phyloP scores from a whole-genome alignment of 352 stramenopile genomes.

The Thraustotheca clavata region DNA sequence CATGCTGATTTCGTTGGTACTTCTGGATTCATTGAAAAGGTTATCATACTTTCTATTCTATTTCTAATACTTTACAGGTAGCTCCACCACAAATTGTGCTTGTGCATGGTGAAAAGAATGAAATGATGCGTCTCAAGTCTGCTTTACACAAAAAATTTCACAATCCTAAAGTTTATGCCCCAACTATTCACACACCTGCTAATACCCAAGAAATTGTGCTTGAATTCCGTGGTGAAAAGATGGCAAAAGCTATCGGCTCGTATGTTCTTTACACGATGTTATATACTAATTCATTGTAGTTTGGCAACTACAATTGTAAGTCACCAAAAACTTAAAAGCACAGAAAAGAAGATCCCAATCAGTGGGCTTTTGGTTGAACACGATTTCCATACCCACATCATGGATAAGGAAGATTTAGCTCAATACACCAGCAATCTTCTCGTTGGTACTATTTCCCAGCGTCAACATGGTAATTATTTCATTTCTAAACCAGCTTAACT shows the following conservation, averaged over 20 bases:
- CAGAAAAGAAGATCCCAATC: slow-evolving; percentile 36
- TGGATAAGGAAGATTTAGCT: slow-evolving; percentile 77
- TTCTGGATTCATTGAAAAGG: slow-evolving; percentile 91
- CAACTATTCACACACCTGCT: slow-evolving; percentile 70
- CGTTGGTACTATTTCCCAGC: slow-evolving; percentile 68
- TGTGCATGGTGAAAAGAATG: slow-evolving; percentile 96
- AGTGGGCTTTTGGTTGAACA: slow-evolving; percentile 78
- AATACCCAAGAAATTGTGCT: slow-evolving; percentile 85
- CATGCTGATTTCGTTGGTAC: slow-evolving; percentile 98
- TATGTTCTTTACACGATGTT: slow-evolving; percentile 39
- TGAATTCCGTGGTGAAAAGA: slow-evolving; percentile 84
- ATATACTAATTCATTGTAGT: slow-evolving; percentile 25
- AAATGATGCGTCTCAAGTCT: slow-evolving; percentile 95
- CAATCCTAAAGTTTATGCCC: slow-evolving; percentile 77
- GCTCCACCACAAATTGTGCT: slow-evolving; percentile 89
- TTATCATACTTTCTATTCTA: slow-evolving; percentile 46
- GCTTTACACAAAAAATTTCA: slow-evolving; percentile 87
- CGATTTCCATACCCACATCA: slow-evolving; percentile 77
- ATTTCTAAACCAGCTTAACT: not conserved
- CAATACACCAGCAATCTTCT: slow-evolving; percentile 76
- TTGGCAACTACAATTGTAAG: slow-evolving; percentile 30
- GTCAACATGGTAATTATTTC: slow-evolving; percentile 42
- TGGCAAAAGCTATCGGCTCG: slow-evolving; percentile 76
- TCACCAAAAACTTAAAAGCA: slow-evolving; percentile 14
- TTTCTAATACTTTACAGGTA: slow-evolving; percentile 18